Base-by-base conservation (phyloP, 306 rosid genomes). In the Quercus dentata region DNA sequence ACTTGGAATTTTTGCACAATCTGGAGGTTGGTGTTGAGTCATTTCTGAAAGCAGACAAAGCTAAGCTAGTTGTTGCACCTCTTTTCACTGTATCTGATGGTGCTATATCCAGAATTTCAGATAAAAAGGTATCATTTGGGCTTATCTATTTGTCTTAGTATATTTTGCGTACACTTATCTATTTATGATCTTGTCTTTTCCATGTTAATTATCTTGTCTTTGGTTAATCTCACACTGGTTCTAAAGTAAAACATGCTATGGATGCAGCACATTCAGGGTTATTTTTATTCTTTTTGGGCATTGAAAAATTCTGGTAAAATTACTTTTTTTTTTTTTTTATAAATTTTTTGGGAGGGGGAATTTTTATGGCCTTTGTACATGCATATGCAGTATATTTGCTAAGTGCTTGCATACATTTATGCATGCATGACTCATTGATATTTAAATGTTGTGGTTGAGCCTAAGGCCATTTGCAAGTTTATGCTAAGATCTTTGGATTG, bases 11-110 rank as follows among this genome's bases (percentile, higher is more conserved):
- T 73, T 85, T 83, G 77, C 86, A 75, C 74, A 90, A 84, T 83
- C 81, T 96, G 82, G 92, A 87, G 85, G 80, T 83, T 78, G 86
- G 87, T 85, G 85, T 96, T 72, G 82, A 74, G 84, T 78, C 88
- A 30, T 90, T 87, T 80, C 63, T 87, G 76, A 86, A 89, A 69
- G 75, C 79, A 74, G 80, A 78, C 74, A 80, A 77, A 78, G 86
- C 81, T 57, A 65, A 79, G 83, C 75, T 77, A 61, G 81, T 71
- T 70, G 86, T 73, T 74, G 71, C 81, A 74, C 89, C 90, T 77
- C 78, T 71, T 56, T 78, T 83, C 56, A 71, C 56, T 69, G 81
- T 75, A 72, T 81, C 74, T 63, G 82, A 71, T 78, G 89, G 73
- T 76, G n/a, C 80, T 73, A 56, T 81, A 56, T 51, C 55, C 44